phyloP scores from a whole-genome alignment of 2,329 filamentous ascomycete genomes.

The Elsinoe australis region DNA sequence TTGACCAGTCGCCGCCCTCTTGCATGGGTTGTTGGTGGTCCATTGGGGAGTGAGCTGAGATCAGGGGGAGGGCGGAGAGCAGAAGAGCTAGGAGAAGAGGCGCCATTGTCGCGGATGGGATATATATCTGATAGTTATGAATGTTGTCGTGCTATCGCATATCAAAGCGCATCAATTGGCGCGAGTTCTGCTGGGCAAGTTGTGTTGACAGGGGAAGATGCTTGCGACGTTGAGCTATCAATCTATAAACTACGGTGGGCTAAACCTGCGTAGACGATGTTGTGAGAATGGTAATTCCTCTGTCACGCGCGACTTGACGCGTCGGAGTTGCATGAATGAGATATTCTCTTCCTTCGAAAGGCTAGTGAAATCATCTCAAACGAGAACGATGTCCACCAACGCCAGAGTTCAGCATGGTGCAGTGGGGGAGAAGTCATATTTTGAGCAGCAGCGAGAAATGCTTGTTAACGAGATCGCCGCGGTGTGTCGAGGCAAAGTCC shows the following conservation, averaged over 20 bases:
- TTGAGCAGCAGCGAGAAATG: constrained; percentile 66
- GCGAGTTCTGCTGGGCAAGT: too few relatives aligned
- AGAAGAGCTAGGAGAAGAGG: neutral
- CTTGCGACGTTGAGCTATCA: too few relatives aligned
- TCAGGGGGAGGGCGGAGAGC: constrained; percentile 4
- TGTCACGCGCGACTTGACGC: neutral
- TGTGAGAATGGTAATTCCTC: neutral
- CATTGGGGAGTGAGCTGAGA: constrained; percentile 32
- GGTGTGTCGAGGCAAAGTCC: too few relatives aligned
- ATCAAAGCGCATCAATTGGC: too few relatives aligned
- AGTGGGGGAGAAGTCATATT: constrained; percentile 52
- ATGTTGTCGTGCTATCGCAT: too few relatives aligned
- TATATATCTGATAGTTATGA: neutral
- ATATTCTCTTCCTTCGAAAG: too few relatives aligned
- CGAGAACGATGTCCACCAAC: neutral
- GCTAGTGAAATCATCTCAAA: neutral
- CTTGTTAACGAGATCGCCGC: constrained; percentile 66
- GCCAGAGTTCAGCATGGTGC: constrained; percentile 20
- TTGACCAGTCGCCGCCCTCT: constrained; percentile 42
- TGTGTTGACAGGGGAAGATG: neutral
- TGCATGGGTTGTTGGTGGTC: constrained; percentile 34
- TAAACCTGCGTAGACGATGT: neutral
- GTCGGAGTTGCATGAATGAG: neutral
- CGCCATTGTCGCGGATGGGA: neutral
- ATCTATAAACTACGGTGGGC: neutral